phyloP scores from a whole-genome alignment of 2,329 filamentous ascomycete species.

The Lizonia empirigonia region DNA sequence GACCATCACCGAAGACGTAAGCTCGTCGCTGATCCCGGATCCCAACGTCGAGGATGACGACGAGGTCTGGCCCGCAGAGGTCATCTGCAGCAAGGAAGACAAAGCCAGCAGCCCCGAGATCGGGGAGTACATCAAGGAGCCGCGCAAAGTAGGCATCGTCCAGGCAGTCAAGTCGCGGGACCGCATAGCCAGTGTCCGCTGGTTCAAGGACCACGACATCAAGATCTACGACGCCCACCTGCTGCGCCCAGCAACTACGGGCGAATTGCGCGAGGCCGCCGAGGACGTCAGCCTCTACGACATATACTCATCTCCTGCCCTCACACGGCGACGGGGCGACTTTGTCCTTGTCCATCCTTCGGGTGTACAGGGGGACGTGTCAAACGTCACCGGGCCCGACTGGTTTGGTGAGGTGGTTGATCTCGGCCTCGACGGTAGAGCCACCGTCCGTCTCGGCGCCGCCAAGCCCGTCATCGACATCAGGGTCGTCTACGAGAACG shows the following conservation, averaged over 20 bases:
- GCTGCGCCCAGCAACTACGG: constrained; percentile 52
- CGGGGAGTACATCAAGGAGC: constrained; percentile 46
- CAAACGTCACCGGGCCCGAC: constrained; percentile 39
- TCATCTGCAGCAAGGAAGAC: constrained; percentile 55
- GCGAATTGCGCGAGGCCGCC: constrained; percentile 47
- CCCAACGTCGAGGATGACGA: constrained; percentile 61
- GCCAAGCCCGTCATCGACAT: constrained; percentile 58
- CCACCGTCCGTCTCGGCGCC: constrained; percentile 61
- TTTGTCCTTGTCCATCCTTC: constrained; percentile 57
- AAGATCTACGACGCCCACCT: constrained; percentile 46
- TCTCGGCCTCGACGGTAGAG: constrained; percentile 58
- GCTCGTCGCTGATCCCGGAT: constrained; percentile 56
- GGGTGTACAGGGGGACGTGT: constrained; percentile 13
- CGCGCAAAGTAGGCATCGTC: constrained; percentile 61
- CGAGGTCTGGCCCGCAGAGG: constrained; percentile 62
- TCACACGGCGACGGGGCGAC: constrained; percentile 58
- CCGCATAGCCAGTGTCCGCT: constrained; percentile 61
- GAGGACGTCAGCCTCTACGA: constrained; percentile 66
- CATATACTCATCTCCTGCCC: constrained; percentile 55
- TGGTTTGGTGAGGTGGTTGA: constrained; percentile 65
- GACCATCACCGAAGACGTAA: constrained; percentile 54
- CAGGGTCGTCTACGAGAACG: constrained; percentile 54
- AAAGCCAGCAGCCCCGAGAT: constrained; percentile 18
- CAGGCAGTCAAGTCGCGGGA: constrained; percentile 62
- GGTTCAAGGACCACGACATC: constrained; percentile 53